phyloP scores from a whole-genome alignment of 345 rosid genomes.

The Turnera subulata region DNA sequence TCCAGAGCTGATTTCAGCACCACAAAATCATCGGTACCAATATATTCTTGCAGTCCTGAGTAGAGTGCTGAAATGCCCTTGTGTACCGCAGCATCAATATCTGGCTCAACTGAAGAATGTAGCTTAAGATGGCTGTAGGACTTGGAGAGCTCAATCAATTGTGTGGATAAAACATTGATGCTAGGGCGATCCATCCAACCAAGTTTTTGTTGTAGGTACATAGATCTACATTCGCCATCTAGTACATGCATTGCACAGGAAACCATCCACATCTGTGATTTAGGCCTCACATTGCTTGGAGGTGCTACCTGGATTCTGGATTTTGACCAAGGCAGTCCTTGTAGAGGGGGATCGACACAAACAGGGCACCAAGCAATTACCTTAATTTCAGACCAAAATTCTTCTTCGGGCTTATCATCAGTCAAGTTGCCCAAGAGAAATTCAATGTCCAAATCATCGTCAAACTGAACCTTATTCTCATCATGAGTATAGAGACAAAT shows the following conservation, averaged over 20 bases:
- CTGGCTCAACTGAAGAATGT: conserved; percentile 39
- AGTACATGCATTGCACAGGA: conserved; percentile 71
- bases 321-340: conserved; percentile 84
- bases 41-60: conserved; percentile 53
- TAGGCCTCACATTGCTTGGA: conserved; percentile 77
- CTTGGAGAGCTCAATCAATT: conserved; percentile 69
- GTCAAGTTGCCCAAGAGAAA: conserved; percentile 42
- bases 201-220: conserved; percentile 62
- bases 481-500: conserved; percentile 24
- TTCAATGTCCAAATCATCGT: conserved; percentile 36
- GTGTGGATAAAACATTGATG: conserved; percentile 50
- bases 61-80: conserved; percentile 63
- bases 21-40: conserved; percentile 55
- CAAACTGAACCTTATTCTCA: conserved; percentile 23
- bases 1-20: conserved; percentile 55
- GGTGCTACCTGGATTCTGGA: conserved; percentile 52
- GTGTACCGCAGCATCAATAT: conserved; percentile 53
- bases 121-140: conserved; percentile 53
- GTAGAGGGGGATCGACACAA: conserved; percentile 57
- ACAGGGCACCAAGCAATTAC: conserved; percentile 84
- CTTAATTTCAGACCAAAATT: conserved; percentile 86
- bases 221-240: conserved; percentile 59
- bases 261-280: conserved; percentile 75
- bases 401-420: conserved; percentile 59
- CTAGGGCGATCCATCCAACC: conserved; percentile 73